These are phyloP conservation scores for Geotrichum macrosporum DNA, from an alignment of 1,139 yeast genomes.

Conservation along the genomic window DNA sequence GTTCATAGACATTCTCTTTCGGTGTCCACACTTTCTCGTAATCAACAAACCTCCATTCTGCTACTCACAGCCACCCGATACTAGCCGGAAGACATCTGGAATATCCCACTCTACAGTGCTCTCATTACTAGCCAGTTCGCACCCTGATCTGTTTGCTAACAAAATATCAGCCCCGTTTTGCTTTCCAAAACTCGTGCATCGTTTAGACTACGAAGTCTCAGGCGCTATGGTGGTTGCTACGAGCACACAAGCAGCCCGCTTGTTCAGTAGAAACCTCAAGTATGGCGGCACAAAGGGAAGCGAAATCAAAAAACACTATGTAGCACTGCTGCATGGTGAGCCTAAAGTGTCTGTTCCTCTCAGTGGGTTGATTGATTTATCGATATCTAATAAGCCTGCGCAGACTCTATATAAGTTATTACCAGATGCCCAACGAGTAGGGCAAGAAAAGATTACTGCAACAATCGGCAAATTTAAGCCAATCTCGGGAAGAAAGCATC, in stretches of 20 bases:
- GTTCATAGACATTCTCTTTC: constrained; percentile 18
- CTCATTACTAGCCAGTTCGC: constrained; percentile 21
- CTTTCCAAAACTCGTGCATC: constrained; percentile 32
- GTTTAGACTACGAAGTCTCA: constrained; percentile 32
- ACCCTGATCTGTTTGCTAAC: constrained; percentile 27
- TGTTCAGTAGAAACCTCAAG: constrained; percentile 27
- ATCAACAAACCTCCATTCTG: constrained; percentile 30
- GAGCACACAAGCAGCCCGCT: constrained; percentile 28
- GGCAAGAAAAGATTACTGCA: not conserved
- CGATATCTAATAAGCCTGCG: constrained; percentile 24
- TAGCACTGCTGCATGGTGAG: constrained; percentile 3
- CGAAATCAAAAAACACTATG: constrained; percentile 24
- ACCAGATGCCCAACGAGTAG: constrained; percentile 1
- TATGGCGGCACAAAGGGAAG: constrained; percentile 27
- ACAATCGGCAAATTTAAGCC: constrained; percentile 37
- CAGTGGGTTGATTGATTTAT: constrained; percentile 17
- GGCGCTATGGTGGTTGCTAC: constrained; percentile 35
- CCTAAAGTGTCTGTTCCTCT: too few relatives aligned
- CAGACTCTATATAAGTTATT: constrained; percentile 23
- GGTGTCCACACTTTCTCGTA: constrained; percentile 26
- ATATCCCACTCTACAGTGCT: too few relatives aligned
- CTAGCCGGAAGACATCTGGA: too few relatives aligned
- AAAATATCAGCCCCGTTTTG: constrained; percentile 23
- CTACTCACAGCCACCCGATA: constrained; percentile 27
- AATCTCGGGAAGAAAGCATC: constrained; percentile 47